A percentile compares a stretch with the other conserved stretches of the same genome.
These are phyloP conservation scores for Corynespora cassiicola DNA, from an alignment of 2,329 filamentous ascomycete genomes.

Conservation along the genomic window DNA sequence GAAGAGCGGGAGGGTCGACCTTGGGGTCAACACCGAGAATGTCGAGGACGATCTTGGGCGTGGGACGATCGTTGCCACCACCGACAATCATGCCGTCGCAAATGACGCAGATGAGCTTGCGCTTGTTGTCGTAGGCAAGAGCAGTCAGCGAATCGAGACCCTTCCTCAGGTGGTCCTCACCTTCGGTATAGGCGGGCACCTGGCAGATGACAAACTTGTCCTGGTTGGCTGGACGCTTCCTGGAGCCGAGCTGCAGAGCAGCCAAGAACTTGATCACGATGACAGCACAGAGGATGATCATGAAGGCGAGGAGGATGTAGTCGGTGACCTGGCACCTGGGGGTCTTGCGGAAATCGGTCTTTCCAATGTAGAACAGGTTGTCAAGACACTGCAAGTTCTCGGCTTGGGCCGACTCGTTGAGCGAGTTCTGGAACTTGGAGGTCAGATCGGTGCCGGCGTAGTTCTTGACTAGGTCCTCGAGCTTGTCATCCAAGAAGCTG, in stretches of 20 bases:
- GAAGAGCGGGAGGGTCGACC: constrained; percentile 89
- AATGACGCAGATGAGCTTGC: constrained; percentile 94
- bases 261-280: constrained; percentile 97
- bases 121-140: constrained; percentile 96
- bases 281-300: constrained; percentile 88
- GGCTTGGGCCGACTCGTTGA: constrained; percentile 60
- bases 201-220: constrained; percentile 99
- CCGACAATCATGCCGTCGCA: constrained; percentile 98
- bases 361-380: constrained; percentile 82
- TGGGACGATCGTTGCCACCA: constrained; percentile 93
- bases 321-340: constrained; percentile 86
- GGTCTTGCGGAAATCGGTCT: constrained; percentile 80
- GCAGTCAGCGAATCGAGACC: constrained; percentile 93
- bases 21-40: constrained; percentile 97
- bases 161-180: constrained; percentile 91
- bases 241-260: constrained; percentile 91
- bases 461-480: constrained; percentile 72
- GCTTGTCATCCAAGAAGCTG: constrained; percentile 72
- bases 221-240: constrained; percentile 85
- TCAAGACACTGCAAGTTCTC: constrained; percentile 83
- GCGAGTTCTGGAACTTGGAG: constrained; percentile 63
- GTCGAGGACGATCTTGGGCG: constrained; percentile 95
- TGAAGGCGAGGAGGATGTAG: constrained; percentile 86
- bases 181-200: constrained; percentile 96
- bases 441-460: constrained; percentile 85